A percentile compares a stretch with the other conserved stretches of the same genome.
phyloP scores from a whole-genome alignment of 768 basidiomycete species.

The Coprinopsis sp. region DNA sequence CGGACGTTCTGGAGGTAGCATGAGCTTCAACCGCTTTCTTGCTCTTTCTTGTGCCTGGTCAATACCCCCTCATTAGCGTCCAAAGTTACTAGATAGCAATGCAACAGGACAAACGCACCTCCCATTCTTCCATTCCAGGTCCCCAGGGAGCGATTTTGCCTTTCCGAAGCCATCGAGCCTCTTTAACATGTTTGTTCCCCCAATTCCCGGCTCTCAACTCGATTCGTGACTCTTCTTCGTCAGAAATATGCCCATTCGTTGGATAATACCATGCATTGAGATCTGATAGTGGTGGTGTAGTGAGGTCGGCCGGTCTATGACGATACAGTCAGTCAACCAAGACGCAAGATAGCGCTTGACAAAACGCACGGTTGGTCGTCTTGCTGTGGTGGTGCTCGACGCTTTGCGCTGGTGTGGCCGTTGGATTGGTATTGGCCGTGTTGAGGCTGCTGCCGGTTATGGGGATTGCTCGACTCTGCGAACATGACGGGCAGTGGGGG shows the following conservation, averaged over 20 bases:
- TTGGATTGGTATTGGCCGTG: too few relatives aligned
- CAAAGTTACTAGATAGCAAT: conserved; percentile 1
- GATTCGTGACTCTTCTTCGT: conserved; percentile 44
- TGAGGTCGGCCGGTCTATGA: conserved; percentile 13
- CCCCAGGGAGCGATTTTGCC: conserved; percentile 86
- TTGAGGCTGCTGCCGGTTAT: too few relatives aligned
- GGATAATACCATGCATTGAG: conserved; percentile 83
- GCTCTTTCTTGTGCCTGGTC: conserved; percentile 75
- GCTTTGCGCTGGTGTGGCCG: too few relatives aligned
- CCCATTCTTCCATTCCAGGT: conserved; percentile 80
- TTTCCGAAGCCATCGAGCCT: conserved; percentile 76
- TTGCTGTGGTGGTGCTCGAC: too few relatives aligned
- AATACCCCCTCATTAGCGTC: conserved; percentile 9
- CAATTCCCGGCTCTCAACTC: conserved; percentile 62
- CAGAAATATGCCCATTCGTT: conserved; percentile 66
- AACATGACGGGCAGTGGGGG: too few relatives aligned
- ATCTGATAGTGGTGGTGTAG: conserved; percentile 53
- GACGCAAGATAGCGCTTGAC: conserved; percentile 7
- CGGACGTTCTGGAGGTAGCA: conserved; percentile 56
- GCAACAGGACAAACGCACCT: too few relatives aligned
- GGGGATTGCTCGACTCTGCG: too few relatives aligned
- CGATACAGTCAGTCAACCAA: background rate
- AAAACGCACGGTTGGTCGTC: too few relatives aligned
- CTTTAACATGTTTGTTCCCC: conserved; percentile 73
- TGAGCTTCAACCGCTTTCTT: conserved; percentile 67